Base-by-base conservation (phyloP, 768 basidiomycete genomes). In the Postia placenta region DNA sequence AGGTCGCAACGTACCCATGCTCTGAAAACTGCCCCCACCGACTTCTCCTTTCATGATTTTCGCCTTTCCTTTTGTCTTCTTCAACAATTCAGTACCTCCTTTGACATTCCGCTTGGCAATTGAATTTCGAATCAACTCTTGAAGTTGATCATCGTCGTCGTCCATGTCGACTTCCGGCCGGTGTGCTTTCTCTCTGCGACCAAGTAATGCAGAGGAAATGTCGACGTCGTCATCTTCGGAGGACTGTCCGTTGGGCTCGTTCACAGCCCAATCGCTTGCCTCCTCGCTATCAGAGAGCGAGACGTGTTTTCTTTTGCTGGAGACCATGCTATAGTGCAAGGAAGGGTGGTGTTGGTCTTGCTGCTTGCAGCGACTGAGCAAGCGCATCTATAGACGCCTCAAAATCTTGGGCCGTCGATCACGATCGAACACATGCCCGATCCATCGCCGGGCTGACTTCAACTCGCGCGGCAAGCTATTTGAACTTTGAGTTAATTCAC, bases 21-120 rank as follows among this genome's bases (percentile, higher is more conserved):
- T 87, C 66, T 96, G 93, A 58, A 96, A 97, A 54, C 92, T 95
- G 17, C 93, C 93, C 25, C 93, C 93, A 26, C 93, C 93, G 11
- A 89, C 75, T 60, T 91, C 85, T 15, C 83, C 84, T 62, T 87
- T 91, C 2, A 67, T 68, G 23, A 83, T 63, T 60, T 85, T 89
- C 17, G 71, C 68, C 62, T 86, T 87, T 7, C 80, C 82, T 58
- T 87, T 92, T 11, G 80, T 73, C 58, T 82, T 86, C 63, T 90
- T 94, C 45, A 93, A 67, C 7, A 89, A 54, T 44, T 85, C 78
- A 0, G 83, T 87, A 1, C 91, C 92, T 36, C 74, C 75, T 63
- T 87, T 88, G 9, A 85, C 65, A 60, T 92, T 78, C 33, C 85
- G 70, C 65, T 83, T 89, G 5, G 76, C 66, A 49, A 91, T 87